Percentiles rank a stretch among this genome's conserved stretches.
Evolutionary conservation across 176 grass and related monocot species (phyloP).

Genomic region (Eragrostis curvula): DNA sequence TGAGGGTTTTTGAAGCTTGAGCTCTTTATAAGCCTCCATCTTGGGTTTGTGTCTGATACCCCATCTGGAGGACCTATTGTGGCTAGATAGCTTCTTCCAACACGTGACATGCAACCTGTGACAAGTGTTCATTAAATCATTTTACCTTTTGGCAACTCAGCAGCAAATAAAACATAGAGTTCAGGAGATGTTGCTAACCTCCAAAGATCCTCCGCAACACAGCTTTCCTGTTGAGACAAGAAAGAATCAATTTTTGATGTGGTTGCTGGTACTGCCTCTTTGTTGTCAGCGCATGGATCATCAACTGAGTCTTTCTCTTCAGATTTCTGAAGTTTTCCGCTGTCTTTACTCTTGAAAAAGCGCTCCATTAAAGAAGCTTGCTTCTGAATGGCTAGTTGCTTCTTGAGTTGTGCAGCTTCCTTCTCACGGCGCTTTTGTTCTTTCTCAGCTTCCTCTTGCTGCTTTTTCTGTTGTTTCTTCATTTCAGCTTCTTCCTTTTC

Average conservation of each 20-base stretch:
- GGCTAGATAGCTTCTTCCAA: conserved; percentile 70
- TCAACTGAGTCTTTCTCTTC: conserved; percentile 39
- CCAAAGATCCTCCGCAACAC: conserved; percentile 58
- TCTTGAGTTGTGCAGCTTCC: conserved; percentile 78
- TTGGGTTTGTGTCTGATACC: conserved; percentile 80
- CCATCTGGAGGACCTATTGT: conserved; percentile 66
- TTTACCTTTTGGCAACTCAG: not conserved
- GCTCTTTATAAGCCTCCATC: conserved; percentile 70
- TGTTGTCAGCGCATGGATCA: conserved; percentile 34
- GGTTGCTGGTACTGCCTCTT: conserved; percentile 47
- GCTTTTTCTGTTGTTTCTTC: conserved; percentile 79
- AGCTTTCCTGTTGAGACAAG: conserved; percentile 60
- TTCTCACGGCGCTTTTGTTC: conserved; percentile 84
- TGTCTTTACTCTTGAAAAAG: conserved; percentile 75
- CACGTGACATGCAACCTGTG: conserved; percentile 65
- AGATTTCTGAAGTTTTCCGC: conserved; percentile 47
- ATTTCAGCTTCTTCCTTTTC: conserved; percentile 91
- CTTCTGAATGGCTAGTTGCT: conserved; percentile 69
- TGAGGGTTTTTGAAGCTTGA: conserved; percentile 77
- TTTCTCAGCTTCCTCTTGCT: conserved; percentile 82
- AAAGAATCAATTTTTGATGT: conserved; percentile 81
- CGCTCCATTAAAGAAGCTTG: conserved; percentile 93
- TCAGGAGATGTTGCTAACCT: conserved; percentile 60
- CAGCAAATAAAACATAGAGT: not conserved
- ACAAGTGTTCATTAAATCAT: conserved; percentile 8